Percentiles rank a stretch among this genome's conserved stretches.
These are phyloP conservation scores for Saturnispora sanitii DNA, from an alignment of 805 yeast genomes.

Conservation along the genomic window DNA sequence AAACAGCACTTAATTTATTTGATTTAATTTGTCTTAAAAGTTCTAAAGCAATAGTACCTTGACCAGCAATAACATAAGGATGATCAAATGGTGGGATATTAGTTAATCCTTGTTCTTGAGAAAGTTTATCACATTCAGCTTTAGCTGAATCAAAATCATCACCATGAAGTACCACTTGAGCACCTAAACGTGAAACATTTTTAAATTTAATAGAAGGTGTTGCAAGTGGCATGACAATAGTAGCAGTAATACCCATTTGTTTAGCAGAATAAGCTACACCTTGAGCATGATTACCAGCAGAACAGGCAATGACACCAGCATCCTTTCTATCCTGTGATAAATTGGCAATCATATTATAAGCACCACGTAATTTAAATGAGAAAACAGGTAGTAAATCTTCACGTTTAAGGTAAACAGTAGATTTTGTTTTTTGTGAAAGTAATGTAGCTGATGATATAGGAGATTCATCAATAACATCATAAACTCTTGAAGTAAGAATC, in stretches of 20 bases:
- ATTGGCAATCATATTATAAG: conserved; percentile 93
- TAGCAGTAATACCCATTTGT: conserved; percentile 79
- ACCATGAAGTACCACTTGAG: conserved; percentile 88
- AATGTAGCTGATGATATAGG: conserved; percentile 72
- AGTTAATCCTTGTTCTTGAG: conserved; percentile 61
- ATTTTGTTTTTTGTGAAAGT: conserved; percentile 62
- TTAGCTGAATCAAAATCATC: conserved; percentile 95
- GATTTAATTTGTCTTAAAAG: conserved; percentile 76
- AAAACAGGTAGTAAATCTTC: conserved; percentile 94
- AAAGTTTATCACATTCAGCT: conserved; percentile 69
- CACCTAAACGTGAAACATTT: conserved; percentile 86
- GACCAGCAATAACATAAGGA: conserved; percentile 97
- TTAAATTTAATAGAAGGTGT: conserved; percentile 92
- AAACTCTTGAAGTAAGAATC: conserved; percentile 85
- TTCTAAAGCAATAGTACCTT: conserved; percentile 95
- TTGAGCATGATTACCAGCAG: conserved; percentile 99
- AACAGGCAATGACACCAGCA: conserved; percentile 91
- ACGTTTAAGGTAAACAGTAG: conserved; percentile 72
- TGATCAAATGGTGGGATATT: conserved; percentile 98
- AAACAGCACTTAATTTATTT: conserved; percentile 72
- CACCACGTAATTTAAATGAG: conserved; percentile 94
- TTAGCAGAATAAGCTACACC: conserved; percentile 94
- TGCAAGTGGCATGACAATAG: conserved; percentile 96
- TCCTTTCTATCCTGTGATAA: conserved; percentile 54
- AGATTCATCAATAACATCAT: conserved; percentile 88